Evolutionary conservation across 768 basidiomycete species (phyloP), one percentile per base, ranked within the genome.

Genomic region (Naematelia encephala): DNA sequence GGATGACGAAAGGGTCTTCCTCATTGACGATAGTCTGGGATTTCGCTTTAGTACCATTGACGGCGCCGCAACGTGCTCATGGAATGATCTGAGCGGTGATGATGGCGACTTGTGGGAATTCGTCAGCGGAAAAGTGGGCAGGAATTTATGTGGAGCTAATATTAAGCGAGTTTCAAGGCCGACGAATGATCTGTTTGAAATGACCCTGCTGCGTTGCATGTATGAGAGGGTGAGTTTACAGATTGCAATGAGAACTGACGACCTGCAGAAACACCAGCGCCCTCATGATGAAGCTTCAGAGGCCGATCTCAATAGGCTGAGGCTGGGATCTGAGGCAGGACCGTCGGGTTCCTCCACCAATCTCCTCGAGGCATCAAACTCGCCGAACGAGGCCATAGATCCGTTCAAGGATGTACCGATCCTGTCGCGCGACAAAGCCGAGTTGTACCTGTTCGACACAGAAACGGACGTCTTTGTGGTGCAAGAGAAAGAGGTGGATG

Each of bases 61-160:
- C 54, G 86, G 86, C 29, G 88, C 90, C 63, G 84, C 87, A 2
- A 88, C 86, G 5, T 89, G 96, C 72, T 80, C 88, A 26, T 98
- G 94, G 92, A 86, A 89, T 58, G 93, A 97, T 75, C 82, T 92
- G 12, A 77, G 76, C 46, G 91, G 90, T 22, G 93, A 92, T 73
- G 82, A 90, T 19, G 93, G 93, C 67, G 94, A 97, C 72, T 82
- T 90, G 54, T 97, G 88, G 74, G 93, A 97, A 76, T 98, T 93
- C 74, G 87, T 96, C 16, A 73, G 76, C 45, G 83, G 68, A 27
- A 70, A 71, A 52, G 66, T 71, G 43, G 52, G 72, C 49, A 43
- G 49, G 12, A 23, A 19, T 5, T 2, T 23, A 2, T 44, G 8
- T 57, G 0, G 30, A 4, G 54, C 62, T 66, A 44, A 66, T 43